Conservation (phyloP, 176 grass and related monocot species). For the Urochloa ruziziensis region DNA sequence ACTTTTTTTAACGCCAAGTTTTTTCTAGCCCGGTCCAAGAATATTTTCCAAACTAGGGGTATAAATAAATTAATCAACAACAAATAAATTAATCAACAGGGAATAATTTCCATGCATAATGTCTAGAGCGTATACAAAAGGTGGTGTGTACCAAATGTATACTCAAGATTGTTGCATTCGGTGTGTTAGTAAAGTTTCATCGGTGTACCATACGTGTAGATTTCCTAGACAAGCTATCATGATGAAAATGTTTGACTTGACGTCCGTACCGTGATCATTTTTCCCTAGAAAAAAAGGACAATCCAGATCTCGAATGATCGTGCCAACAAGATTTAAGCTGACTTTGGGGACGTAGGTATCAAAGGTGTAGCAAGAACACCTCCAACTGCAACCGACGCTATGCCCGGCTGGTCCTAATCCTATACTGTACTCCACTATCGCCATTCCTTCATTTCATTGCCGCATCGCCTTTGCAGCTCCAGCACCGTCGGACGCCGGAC, state of each 20-base stretch:
- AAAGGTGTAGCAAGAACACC: not conserved
- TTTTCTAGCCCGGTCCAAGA: not conserved
- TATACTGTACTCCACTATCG: too few relatives aligned
- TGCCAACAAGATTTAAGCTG: not conserved
- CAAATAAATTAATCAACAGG: too few relatives aligned
- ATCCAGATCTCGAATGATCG: not conserved
- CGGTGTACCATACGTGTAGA: too few relatives aligned
- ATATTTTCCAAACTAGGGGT: too few relatives aligned
- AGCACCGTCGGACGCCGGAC: not conserved
- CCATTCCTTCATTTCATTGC: not conserved
- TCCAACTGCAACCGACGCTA: slow-evolving; percentile 14
- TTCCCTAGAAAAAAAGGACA: not conserved
- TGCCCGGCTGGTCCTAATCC: not conserved
- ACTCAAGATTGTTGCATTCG: too few relatives aligned
- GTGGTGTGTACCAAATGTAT: too few relatives aligned
- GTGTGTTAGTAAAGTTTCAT: too few relatives aligned
- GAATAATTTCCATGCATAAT: too few relatives aligned
- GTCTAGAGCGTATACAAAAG: not conserved
- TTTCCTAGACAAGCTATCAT: too few relatives aligned
- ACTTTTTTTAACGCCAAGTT: not conserved
- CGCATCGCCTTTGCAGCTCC: not conserved
- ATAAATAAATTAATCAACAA: too few relatives aligned
- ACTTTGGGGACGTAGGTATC: not conserved
- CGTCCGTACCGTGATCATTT: not conserved
- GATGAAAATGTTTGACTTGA: not conserved